Percentiles rank a stretch among this genome's conserved stretches.
Conservation (phyloP, 1,284 basidiomycete genomes). For the Meripilus lineatus region DNA sequence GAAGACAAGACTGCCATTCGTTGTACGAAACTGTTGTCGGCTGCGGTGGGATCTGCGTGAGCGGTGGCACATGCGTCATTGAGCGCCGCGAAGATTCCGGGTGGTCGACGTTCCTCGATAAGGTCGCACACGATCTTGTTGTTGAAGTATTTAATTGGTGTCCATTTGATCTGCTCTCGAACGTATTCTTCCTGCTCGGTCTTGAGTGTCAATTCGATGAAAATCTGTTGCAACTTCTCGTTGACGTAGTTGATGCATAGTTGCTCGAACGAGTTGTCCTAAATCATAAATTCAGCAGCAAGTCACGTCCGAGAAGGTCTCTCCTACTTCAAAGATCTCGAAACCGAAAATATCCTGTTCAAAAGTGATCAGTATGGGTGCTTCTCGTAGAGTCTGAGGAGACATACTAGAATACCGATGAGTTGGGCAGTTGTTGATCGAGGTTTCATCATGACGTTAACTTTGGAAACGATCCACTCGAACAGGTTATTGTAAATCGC, state of each 20-base stretch:
- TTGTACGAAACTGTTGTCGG: slow-evolving; percentile 97
- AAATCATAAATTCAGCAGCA: no score
- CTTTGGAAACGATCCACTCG: slow-evolving; percentile 97
- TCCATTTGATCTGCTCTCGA: slow-evolving; percentile 98
- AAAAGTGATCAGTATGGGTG: slow-evolving; percentile 2
- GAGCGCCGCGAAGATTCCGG: slow-evolving; percentile 95
- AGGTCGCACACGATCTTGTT: slow-evolving; percentile 98
- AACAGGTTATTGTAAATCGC: slow-evolving; percentile 99
- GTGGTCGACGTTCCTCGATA: slow-evolving; percentile 94
- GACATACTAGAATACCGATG: slow-evolving; percentile 84
- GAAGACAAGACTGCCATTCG: slow-evolving; percentile 77
- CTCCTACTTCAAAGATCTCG: slow-evolving; percentile 88
- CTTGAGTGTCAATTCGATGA: slow-evolving; percentile 98
- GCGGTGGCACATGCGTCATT: slow-evolving; percentile 99
- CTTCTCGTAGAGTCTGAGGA: background rate
- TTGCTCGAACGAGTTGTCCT: slow-evolving; percentile 99
- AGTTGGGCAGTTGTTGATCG: slow-evolving; percentile 73
- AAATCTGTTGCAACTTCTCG: slow-evolving; percentile 98
- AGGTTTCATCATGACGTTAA: slow-evolving; percentile 96
- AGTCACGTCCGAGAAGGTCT: no score
- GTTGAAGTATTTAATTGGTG: slow-evolving; percentile 96
- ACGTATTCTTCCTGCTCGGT: slow-evolving; percentile 99
- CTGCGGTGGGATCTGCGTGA: slow-evolving; percentile 94
- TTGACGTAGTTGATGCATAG: slow-evolving; percentile 99
- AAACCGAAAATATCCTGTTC: slow-evolving; percentile 92